Conservation (phyloP, 768 basidiomycete genomes). For the Boletellus emodensis region DNA sequence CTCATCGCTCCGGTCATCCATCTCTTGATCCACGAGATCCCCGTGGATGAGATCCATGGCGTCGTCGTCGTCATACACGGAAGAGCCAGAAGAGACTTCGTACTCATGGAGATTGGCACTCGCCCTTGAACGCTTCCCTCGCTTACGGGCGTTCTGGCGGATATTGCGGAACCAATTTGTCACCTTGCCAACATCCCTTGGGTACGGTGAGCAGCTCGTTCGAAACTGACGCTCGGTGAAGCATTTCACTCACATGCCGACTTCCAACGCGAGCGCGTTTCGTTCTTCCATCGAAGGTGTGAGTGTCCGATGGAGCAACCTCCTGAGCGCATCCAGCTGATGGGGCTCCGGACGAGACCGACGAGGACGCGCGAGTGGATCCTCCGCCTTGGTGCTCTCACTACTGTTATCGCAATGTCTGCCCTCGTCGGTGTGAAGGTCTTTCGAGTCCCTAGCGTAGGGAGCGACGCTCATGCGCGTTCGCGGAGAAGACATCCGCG, state of each 20-base stretch:
- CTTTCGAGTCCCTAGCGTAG: slow-evolving; percentile 25
- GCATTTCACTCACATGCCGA: slow-evolving; percentile 60
- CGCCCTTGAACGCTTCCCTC: slow-evolving; percentile 51
- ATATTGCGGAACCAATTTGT: slow-evolving; percentile 89
- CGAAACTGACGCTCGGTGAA: not conserved
- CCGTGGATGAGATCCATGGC: slow-evolving; percentile 49
- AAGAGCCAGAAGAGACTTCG: slow-evolving; percentile 49
- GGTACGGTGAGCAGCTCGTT: slow-evolving; percentile 13
- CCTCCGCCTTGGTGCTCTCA: slow-evolving; percentile 22
- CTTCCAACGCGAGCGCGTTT: slow-evolving; percentile 63
- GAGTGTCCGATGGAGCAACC: slow-evolving; percentile 60
- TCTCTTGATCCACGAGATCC: slow-evolving; percentile 47
- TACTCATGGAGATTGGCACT: slow-evolving; percentile 41
- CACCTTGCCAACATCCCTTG: slow-evolving; percentile 76
- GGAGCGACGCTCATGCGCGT: slow-evolving; percentile 24
- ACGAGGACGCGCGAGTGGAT: slow-evolving; percentile 50
- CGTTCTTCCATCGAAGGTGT: slow-evolving; percentile 82
- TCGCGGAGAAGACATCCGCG: slow-evolving; percentile 30
- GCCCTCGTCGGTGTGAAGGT: slow-evolving; percentile 27
- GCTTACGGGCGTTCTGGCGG: slow-evolving; percentile 74
- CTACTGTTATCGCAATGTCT: slow-evolving; percentile 19
- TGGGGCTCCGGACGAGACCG: slow-evolving; percentile 76
- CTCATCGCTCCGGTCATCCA: slow-evolving; percentile 55
- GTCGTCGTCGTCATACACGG: slow-evolving; percentile 41
- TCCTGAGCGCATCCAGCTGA: slow-evolving; percentile 73